Percentiles rank a stretch among this genome's conserved stretches.
Conservation (phyloP, 1,284 basidiomycete genomes). For the Laetiporus sulphureus region DNA sequence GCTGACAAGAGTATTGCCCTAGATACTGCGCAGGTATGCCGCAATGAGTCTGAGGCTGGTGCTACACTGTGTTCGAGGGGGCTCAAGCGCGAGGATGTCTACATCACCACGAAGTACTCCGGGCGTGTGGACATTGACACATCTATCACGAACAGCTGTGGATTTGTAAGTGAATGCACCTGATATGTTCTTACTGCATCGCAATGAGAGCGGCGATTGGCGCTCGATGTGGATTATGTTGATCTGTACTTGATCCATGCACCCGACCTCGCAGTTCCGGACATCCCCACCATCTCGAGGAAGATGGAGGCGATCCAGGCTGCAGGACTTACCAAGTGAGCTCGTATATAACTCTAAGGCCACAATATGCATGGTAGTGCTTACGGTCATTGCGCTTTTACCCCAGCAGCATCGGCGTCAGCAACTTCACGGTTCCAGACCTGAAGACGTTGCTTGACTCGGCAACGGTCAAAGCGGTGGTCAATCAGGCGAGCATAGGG, state of each 20-base stretch:
- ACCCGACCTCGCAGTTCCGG: constrained; percentile 36
- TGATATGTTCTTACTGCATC: not conserved
- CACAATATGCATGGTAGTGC: too few relatives aligned
- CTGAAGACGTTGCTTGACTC: constrained; percentile 56
- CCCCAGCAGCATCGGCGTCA: constrained; percentile 69
- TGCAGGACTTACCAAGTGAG: constrained; percentile 54
- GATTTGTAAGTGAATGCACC: constrained; percentile 20
- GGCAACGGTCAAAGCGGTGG: constrained; percentile 59
- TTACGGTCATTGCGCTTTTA: too few relatives aligned
- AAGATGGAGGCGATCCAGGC: constrained; percentile 61
- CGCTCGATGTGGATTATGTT: constrained; percentile 60
- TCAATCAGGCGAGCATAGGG: constrained; percentile 70
- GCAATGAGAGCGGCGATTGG: constrained; percentile 26
- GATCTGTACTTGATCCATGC: constrained; percentile 69
- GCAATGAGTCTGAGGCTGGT: constrained; percentile 34
- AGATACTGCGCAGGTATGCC: constrained; percentile 30
- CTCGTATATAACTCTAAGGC: too few relatives aligned
- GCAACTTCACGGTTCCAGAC: constrained; percentile 64
- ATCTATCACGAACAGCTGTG: constrained; percentile 25
- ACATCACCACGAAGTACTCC: constrained; percentile 49
- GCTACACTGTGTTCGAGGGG: constrained; percentile 30
- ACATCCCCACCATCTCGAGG: constrained; percentile 54
- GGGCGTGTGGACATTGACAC: constrained; percentile 33
- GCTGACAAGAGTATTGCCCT: too few relatives aligned
- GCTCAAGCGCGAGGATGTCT: constrained; percentile 27